phyloP scores from a whole-genome alignment of 2,329 filamentous ascomycete genomes.

The Neurospora sp. region DNA sequence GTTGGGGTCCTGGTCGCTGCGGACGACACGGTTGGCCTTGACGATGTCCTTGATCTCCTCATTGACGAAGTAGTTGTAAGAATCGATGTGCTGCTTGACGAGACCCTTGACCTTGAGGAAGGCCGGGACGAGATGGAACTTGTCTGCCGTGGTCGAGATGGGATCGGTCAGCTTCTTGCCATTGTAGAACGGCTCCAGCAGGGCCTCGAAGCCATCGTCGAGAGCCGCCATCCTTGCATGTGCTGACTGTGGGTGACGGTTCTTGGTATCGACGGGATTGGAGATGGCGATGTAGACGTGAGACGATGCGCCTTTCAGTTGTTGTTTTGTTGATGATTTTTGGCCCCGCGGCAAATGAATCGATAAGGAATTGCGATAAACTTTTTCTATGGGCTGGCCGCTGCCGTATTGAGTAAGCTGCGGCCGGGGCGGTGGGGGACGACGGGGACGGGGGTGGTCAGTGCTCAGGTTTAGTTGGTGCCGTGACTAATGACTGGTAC shows the following conservation, averaged over 20 bases:
- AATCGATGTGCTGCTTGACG: slow-evolving; percentile 66
- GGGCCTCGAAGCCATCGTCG: slow-evolving; percentile 57
- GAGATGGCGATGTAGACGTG: not conserved
- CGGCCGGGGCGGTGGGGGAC: not conserved
- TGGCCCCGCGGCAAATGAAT: not conserved
- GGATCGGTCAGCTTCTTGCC: slow-evolving; percentile 58
- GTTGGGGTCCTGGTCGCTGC: slow-evolving; percentile 83
- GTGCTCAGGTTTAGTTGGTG: not conserved
- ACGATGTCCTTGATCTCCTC: slow-evolving; percentile 96
- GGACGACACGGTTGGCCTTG: slow-evolving; percentile 76
- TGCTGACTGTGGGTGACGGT: not conserved
- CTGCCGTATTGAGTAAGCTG: not conserved
- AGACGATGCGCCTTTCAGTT: not conserved
- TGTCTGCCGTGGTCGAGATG: slow-evolving; percentile 64
- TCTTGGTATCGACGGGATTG: not conserved
- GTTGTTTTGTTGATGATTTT: not conserved
- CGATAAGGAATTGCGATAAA: not conserved
- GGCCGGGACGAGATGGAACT: slow-evolving; percentile 94
- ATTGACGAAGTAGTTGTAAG: slow-evolving; percentile 97
- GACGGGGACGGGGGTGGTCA: not conserved
- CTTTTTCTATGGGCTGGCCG: not conserved
- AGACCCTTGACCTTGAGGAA: slow-evolving; percentile 86
- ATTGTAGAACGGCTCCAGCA: slow-evolving; percentile 58
- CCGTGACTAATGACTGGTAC: not conserved
- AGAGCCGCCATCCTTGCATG: slow-evolving; percentile 38